Base-by-base conservation (phyloP, 2,329 filamentous ascomycete genomes). In the Aureobasidium sp. region DNA sequence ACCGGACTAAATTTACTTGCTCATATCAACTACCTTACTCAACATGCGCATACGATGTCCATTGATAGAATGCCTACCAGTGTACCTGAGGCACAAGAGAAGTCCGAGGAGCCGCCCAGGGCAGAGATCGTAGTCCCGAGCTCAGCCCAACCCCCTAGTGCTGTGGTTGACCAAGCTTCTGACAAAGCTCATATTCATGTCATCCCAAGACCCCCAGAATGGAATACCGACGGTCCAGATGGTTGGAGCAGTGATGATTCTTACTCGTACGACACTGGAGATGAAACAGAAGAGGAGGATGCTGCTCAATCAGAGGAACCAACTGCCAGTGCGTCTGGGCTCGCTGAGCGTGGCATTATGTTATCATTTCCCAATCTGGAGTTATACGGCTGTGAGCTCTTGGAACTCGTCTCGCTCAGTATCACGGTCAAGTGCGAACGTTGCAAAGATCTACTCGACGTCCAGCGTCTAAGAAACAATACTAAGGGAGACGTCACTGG, bases 361-460 rank as follows among this genome's bases (percentile, higher is more conserved):
- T 79, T 95, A 8, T 90, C 87, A 0, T 91, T 94, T 67, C 90
- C 91, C 0, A 85, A 82, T 30, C 77, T 94, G 62, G 89, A 93
- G 68, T 81, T 95, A 2, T 82, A 90, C 69, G 84, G 87, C 41
- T 87, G 94, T 63, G 90, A 94, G 69, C 75, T 94, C 2, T 78
- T 95, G 9, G 85, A 92, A 67, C 74, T 93, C 1, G 77, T 81
- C 0, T 79, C 82, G 29, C 76, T 94, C 36, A 85, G 83, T 62
- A 77, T 94, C 64, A 87, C 82, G 3, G 79, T 91, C 64, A 92
- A 91, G 71, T 95, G 90, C 71, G 84, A 86, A 58, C 83, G 90
- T 41, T 95, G 90, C 79, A 91, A 87, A 71, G 87, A 88, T 4
- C 72, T 79, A 13, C 85, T 85, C 68, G 90, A 94, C 64, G 75